Conservation (phyloP, 257 asterid genomes). For the Solanum etuberosum region DNA sequence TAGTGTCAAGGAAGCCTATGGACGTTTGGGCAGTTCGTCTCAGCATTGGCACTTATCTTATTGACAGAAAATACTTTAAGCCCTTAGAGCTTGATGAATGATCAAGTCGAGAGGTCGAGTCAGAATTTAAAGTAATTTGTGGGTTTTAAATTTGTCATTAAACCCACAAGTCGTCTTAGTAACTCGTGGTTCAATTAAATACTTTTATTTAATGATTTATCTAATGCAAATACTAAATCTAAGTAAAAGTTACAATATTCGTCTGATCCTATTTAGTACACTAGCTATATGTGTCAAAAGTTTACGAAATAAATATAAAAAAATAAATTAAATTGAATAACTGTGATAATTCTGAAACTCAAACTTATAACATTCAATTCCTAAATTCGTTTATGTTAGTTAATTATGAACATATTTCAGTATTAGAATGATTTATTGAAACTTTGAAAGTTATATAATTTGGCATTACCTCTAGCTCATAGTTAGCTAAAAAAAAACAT, state of each 20-base stretch:
- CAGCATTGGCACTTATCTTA: conserved; percentile 68
- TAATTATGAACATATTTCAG: too few relatives aligned
- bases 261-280: too few relatives aligned
- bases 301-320: too few relatives aligned
- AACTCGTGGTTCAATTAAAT: not conserved
- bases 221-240: not conserved
- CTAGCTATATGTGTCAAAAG: not conserved
- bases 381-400: too few relatives aligned
- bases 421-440: too few relatives aligned
- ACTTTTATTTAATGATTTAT: not conserved
- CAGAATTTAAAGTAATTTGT: not conserved
- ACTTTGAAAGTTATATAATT: too few relatives aligned
- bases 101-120: not conserved
- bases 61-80: conserved; percentile 67
- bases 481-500: too few relatives aligned
- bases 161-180: not conserved
- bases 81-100: conserved; percentile 53
- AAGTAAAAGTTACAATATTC: not conserved
- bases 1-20: conserved; percentile 77
- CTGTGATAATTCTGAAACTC: not conserved
- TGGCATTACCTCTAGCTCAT: too few relatives aligned
- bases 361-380: not conserved
- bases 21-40: conserved; percentile 92
- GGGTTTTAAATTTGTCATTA: rapidly evolving
- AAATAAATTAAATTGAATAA: not conserved